Percentiles rank a stretch among this genome's conserved stretches.
Conservation (phyloP, 2,329 filamentous ascomycete species). For the Coniochaeta sp. region DNA sequence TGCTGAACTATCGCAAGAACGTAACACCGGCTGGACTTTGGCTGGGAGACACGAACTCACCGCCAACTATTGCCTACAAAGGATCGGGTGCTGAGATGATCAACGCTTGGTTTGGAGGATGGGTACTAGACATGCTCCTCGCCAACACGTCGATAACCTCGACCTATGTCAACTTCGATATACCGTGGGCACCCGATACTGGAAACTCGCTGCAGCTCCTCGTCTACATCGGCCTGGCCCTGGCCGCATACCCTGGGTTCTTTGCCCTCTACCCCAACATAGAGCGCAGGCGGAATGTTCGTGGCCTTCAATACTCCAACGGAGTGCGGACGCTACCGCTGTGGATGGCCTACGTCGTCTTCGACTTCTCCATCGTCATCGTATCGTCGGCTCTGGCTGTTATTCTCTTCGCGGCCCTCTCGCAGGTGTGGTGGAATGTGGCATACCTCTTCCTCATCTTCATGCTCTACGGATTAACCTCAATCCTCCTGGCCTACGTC, state of each 20-base stretch:
- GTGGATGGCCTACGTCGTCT: constrained; percentile 75
- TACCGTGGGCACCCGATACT: constrained; percentile 59
- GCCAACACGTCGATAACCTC: constrained; percentile 62
- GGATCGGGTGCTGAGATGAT: constrained; percentile 51
- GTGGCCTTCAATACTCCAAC: constrained; percentile 85
- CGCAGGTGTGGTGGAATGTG: constrained; percentile 65
- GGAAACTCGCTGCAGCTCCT: constrained; percentile 73
- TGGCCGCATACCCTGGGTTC: constrained; percentile 75
- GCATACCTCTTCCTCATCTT: constrained; percentile 79
- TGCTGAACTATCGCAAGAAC: constrained; percentile 55
- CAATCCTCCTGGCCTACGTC: constrained; percentile 70
- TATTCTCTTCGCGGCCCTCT: constrained; percentile 59
- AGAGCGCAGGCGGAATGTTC: constrained; percentile 70
- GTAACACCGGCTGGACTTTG: constrained; percentile 77
- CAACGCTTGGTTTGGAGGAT: constrained; percentile 55
- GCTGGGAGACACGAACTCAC: constrained; percentile 51
- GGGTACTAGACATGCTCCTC: constrained; percentile 58
- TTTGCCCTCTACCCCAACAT: constrained; percentile 85
- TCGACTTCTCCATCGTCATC: constrained; percentile 73
- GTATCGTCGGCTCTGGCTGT: constrained; percentile 57
- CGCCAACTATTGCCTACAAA: constrained; percentile 64
- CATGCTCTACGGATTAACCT: constrained; percentile 71
- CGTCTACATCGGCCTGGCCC: constrained; percentile 72
- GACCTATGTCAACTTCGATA: constrained; percentile 67
- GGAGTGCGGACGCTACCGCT: constrained; percentile 75